Base-by-base conservation (phyloP, 2,329 filamentous ascomycete genomes). In the Fusarium brachygibbosum region DNA sequence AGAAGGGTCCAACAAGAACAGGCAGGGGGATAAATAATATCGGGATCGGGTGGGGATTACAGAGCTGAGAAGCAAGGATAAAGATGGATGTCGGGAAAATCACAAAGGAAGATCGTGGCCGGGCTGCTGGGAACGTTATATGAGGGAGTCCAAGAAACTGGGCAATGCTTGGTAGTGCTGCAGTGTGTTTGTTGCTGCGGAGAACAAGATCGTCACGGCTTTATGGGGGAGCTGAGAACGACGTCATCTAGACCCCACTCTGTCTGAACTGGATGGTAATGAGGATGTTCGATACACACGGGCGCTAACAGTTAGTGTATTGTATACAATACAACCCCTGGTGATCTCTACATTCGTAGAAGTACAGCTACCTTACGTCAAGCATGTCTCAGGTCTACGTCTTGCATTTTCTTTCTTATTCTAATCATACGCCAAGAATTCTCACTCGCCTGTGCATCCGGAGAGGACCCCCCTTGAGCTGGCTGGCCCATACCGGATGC, bases 151-250 rank as follows among this genome's bases (percentile, higher is more conserved):
- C 59, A 57, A 55, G 63, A 72, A 66, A 68, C 68, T 58, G 61
- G 68, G 68, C 64, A 66, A 62, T 46, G 56, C 41, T 56, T 64
- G 45, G 58, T 41, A 41, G 59, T 51, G 40, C 48, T 63, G 34
- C 14, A 48, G 64, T 60, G 68, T 74, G 72, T 61, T 70, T 72
- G 73, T 69, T 74, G 72, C 73, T 74, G 73, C 61, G 73, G 72
- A 75, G 73, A 73, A 72, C 61, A 66, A 72, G 73, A 75, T 75
- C 70, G 72, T 74, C 73, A 73, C 73, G 51, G 70, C 45, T 62
- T 65, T 56, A 63, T 45, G 63, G 59, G 63, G 62, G 68, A 60
- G 62, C 58, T 69, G 64, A 69, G 50, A 68, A 55, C 72, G 73
- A 75, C 73, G 73, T 75, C 73, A 75, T 75, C 69, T 48, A 62